A percentile compares a stretch with the other conserved stretches of the same genome.
Conservation (phyloP, 345 rosid species). For the Brassica carinata region DNA sequence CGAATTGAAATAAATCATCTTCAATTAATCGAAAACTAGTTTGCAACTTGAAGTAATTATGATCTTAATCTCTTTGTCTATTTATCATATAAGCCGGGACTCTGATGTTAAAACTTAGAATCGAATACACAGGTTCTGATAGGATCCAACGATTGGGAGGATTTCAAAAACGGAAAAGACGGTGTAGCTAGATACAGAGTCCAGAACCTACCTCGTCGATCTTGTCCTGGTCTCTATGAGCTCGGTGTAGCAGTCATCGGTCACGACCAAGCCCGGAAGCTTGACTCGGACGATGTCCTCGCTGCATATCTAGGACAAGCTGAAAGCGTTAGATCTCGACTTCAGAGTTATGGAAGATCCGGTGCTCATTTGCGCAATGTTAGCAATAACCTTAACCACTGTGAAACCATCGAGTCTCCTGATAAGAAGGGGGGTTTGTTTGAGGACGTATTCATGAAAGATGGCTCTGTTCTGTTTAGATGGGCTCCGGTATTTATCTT, state of each 20-base stretch:
- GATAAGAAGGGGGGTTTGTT: slow-evolving; percentile 48
- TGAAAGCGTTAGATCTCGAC: slow-evolving; percentile 73
- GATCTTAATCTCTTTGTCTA: too few species aligned
- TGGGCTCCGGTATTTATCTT: slow-evolving; percentile 65
- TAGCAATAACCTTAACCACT: slow-evolving; percentile 12
- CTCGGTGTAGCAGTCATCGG: slow-evolving; percentile 53
- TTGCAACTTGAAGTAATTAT: too few species aligned
- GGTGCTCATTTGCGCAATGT: slow-evolving; percentile 71
- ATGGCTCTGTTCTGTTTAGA: slow-evolving; percentile 58
- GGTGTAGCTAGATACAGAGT: slow-evolving; percentile 76
- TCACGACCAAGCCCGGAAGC: slow-evolving; percentile 47
- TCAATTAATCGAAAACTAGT: too few species aligned
- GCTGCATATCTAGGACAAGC: slow-evolving; percentile 87
- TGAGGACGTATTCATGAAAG: slow-evolving; percentile 56
- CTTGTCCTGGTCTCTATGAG: slow-evolving; percentile 75
- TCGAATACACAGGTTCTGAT: slow-evolving; percentile 53
- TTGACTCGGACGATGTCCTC: slow-evolving; percentile 46
- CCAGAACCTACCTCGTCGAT: slow-evolving; percentile 63
- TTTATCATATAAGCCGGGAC: background rate
- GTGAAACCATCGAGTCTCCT: slow-evolving; percentile 20
- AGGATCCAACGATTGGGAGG: slow-evolving; percentile 81
- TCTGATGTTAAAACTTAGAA: background rate
- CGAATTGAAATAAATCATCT: background rate
- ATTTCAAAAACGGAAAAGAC: slow-evolving; percentile 59
- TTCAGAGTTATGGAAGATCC: slow-evolving; percentile 78